Evolutionary conservation across 768 basidiomycete genomes (phyloP).

Genomic region (Suillus subaureus): DNA sequence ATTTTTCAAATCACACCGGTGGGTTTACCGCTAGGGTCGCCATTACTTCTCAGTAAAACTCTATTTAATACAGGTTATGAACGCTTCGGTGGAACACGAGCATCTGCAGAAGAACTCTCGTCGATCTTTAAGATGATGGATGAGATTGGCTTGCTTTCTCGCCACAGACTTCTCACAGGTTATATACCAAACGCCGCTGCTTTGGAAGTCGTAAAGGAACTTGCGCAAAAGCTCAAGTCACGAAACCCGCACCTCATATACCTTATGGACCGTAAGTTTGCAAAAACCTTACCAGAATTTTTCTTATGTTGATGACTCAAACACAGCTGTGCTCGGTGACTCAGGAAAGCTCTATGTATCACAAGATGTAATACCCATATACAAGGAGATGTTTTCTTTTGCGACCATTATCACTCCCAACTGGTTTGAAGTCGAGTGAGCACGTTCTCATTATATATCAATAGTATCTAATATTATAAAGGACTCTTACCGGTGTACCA

Average conservation of each 20-base stretch:
- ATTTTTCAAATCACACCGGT: constrained; percentile 96
- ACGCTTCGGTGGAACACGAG: constrained; percentile 75
- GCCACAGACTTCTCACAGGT: constrained; percentile 81
- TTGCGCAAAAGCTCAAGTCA: constrained; percentile 62
- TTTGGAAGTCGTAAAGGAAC: constrained; percentile 62
- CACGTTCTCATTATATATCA: not conserved
- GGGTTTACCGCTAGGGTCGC: constrained; percentile 15
- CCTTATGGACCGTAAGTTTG: constrained; percentile 83
- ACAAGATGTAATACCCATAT: constrained; percentile 83
- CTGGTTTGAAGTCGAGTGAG: constrained; percentile 95
- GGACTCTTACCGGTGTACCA: constrained; percentile 72
- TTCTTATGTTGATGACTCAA: not conserved
- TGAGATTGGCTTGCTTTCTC: constrained; percentile 70
- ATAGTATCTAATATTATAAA: constrained; percentile 32
- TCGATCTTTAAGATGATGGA: constrained; percentile 76
- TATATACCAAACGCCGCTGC: constrained; percentile 88
- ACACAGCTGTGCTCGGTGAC: constrained; percentile 91
- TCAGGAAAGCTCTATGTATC: constrained; percentile 88
- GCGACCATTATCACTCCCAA: constrained; percentile 96
- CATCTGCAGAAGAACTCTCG: constrained; percentile 75
- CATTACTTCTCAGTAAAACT: not conserved
- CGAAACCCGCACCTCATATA: constrained; percentile 70
- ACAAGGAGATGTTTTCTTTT: constrained; percentile 75
- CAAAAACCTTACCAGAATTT: not conserved
- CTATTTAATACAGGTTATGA: constrained; percentile 66